Base-by-base conservation (phyloP, 2,329 filamentous ascomycete genomes). In the Nemania serpens region DNA sequence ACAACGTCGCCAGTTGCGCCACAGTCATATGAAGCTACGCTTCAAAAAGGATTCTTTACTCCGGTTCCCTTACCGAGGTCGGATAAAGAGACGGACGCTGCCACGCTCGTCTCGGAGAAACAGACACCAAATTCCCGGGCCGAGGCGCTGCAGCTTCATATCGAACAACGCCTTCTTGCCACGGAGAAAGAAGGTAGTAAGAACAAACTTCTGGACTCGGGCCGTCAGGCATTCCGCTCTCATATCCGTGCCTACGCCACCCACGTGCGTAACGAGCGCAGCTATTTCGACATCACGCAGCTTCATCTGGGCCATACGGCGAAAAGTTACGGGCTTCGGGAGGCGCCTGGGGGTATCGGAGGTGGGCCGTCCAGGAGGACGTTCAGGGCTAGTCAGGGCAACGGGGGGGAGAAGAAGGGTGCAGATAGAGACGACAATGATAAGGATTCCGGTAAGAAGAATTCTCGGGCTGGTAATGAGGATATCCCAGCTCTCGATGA, bases 181-280 rank as follows among this genome's bases (percentile, higher is more conserved):
- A 69, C 70, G 6, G 71, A 72, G 25, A 68, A 72, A 50, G 54
- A 67, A 34, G 66, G 63, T 1, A 55, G 48, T 39, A 56, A 50
- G n/a, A 55, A 55, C 36, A 86, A 86, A 57, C 85, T 90, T 41
- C 84, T 96, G 4, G 92, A 96, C 69, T 84, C 93, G 70, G 94
- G 91, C 0, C 86, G 92, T 18, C 87, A 91, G 67, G 95, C 89
- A 0, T 99, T 91, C 79, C 92, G 96, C 73, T 95, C 91, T 52
- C 93, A 98, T 71, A 89, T 99, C 56, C 85, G 95, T 56, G 95
- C 95, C 0, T 99, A 99, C 74, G 93, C 95, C 2, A 99, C 95
- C 0, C 95, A 99, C 75, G 86, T 94, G 29, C 88, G 91, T 33
- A 88, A 89, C 45, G 95, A 99, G 78, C 84, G 95, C 54, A 81